Evolutionary conservation across 2,329 filamentous ascomycete genomes (phyloP).

Genomic region (Fusarium sp.): DNA sequence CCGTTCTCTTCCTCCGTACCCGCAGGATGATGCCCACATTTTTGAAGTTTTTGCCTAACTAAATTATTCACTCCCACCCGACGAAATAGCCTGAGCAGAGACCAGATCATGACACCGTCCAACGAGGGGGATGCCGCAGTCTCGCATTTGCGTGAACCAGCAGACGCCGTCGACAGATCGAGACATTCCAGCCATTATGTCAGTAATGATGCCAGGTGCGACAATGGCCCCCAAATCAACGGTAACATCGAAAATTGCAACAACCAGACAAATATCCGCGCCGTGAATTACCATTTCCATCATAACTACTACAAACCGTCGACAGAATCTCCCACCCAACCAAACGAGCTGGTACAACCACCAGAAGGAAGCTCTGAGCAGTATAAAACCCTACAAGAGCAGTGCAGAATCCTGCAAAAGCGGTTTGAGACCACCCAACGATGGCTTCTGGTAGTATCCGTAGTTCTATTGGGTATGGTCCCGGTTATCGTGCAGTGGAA

Average conservation of each 20-base stretch:
- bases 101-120: not conserved
- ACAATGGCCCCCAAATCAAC: not conserved
- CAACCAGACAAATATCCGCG: not conserved
- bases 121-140: not conserved
- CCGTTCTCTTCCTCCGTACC: too few relatives aligned
- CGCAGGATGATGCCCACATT: not conserved
- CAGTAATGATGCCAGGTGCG: not conserved
- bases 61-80: not conserved
- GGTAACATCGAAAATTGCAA: not conserved
- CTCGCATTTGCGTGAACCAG: not conserved
- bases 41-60: not conserved
- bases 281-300: too few relatives aligned
- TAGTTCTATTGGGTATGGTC: not conserved
- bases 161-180: not conserved
- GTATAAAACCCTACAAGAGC: too few relatives aligned
- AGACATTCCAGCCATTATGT: not conserved
- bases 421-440: too few relatives aligned
- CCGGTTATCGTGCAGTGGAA: not conserved
- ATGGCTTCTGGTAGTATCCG: not conserved
- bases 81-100: not conserved
- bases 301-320: not conserved
- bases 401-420: too few relatives aligned
- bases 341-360: not conserved
- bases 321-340: not conserved
- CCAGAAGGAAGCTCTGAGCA: not conserved